Conservation (phyloP, 1,284 basidiomycete genomes). For the Clitocybe nebularis region DNA sequence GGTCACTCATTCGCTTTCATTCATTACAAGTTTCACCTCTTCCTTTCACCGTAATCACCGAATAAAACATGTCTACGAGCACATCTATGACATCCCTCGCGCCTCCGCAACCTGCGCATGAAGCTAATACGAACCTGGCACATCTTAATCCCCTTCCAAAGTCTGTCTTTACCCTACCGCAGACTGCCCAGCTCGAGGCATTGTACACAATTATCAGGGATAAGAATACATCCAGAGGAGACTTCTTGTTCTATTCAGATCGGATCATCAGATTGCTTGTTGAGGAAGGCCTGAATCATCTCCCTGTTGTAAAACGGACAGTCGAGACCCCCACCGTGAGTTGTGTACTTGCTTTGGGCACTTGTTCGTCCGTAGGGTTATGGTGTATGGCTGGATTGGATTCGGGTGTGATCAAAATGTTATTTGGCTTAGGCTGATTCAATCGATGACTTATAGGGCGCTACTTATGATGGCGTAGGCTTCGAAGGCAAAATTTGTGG, state of each 20-base stretch:
- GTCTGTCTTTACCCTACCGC: conserved; percentile 81
- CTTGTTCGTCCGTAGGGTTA: too few relatives aligned
- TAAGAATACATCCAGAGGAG: conserved; percentile 81
- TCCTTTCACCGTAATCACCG: too few relatives aligned
- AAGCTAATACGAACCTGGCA: conserved; percentile 24
- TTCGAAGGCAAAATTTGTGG: conserved; percentile 95
- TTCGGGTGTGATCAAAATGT: background rate
- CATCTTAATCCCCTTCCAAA: conserved; percentile 52
- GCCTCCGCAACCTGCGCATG: conserved; percentile 23
- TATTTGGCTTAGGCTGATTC: background rate
- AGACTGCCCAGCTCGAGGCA: conserved; percentile 91
- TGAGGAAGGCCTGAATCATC: conserved; percentile 91
- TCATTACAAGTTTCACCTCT: too few relatives aligned
- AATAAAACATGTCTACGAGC: too few relatives aligned
- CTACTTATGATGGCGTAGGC: conserved; percentile 81
- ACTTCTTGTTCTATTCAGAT: conserved; percentile 96
- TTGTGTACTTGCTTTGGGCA: conserved; percentile 10
- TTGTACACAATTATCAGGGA: conserved; percentile 94
- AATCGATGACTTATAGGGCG: conserved; percentile 48
- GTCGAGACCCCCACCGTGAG: conserved; percentile 75
- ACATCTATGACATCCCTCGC: conserved; percentile 12
- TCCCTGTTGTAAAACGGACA: conserved; percentile 85
- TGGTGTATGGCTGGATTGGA: conserved; percentile 5
- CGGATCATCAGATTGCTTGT: conserved; percentile 73
- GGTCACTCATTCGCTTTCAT: too few relatives aligned